Evolutionary conservation across 2,329 filamentous ascomycete species (phyloP).

Genomic region (Magnaporthiopsis poae): DNA sequence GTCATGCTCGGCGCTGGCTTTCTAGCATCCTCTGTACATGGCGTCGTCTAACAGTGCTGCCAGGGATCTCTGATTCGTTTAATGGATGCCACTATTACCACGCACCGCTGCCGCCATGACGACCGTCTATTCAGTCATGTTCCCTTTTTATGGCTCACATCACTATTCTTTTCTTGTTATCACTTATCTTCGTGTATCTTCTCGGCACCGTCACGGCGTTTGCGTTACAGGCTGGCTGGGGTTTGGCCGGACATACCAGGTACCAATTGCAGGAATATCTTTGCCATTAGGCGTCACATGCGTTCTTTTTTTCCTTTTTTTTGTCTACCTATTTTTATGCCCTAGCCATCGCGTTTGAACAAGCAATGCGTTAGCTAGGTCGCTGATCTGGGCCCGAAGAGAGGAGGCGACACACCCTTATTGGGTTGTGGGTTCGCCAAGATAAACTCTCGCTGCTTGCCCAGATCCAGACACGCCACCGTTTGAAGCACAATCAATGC

Average conservation of each 20-base stretch:
- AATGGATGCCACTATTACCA: neutral
- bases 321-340: neutral
- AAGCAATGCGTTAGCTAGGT: neutral
- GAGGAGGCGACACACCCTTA: neutral
- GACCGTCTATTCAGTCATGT: neutral
- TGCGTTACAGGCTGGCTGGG: neutral
- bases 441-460: neutral
- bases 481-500: neutral
- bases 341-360: neutral
- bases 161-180: neutral
- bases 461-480: neutral
- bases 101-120: neutral
- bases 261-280: neutral
- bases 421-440: neutral
- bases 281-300: neutral
- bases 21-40: neutral
- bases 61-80: neutral
- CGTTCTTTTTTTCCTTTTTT: slow-evolving; percentile 4
- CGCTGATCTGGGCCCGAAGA: neutral
- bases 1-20: neutral
- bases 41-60: neutral
- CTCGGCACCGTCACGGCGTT: neutral
- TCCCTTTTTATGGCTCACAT: neutral
- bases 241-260: neutral
- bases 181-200: neutral